Conservation (phyloP, 192 early-diverging fungal genomes). For the Spinellus fusiger region DNA sequence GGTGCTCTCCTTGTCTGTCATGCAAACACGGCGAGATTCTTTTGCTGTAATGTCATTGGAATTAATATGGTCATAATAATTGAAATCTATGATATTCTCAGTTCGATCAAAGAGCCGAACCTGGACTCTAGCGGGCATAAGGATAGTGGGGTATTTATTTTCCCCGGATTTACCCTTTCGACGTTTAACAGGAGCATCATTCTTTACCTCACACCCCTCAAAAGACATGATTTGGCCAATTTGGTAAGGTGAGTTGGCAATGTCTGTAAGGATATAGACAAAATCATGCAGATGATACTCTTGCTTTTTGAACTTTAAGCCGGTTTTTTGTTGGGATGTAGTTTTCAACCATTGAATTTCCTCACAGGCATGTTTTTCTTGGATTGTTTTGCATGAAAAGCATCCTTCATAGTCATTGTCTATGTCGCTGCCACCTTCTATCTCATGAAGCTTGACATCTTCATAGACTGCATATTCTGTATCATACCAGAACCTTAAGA, state of each 20-base stretch:
- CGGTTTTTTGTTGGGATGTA: background rate
- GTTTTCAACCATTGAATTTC: too few relatives aligned
- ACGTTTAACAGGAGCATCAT: background rate
- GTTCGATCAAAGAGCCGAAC: background rate
- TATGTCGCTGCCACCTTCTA: background rate
- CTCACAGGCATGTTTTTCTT: background rate
- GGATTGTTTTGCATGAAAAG: conserved; percentile 9
- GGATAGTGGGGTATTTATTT: background rate
- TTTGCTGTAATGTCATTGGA: background rate
- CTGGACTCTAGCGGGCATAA: background rate
- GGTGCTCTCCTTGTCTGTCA: conserved; percentile 2
- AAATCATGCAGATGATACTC: conserved; percentile 50
- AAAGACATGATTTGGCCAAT: conserved; percentile 11
- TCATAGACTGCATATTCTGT: conserved; percentile 41
- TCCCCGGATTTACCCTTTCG: background rate
- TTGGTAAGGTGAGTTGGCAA: conserved; percentile 9
- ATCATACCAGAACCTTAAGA: conserved; percentile 52
- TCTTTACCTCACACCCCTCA: background rate
- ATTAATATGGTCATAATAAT: background rate
- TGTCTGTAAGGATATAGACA: conserved; percentile 46
- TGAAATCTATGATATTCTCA: background rate
- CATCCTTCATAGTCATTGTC: conserved; percentile 4
- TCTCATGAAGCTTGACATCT: conserved; percentile 37
- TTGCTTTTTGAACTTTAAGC: conserved; percentile 1
- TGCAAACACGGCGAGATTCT: background rate